Percentiles rank a stretch among this genome's conserved stretches.
phyloP scores from a whole-genome alignment of 768 basidiomycete species.

The Lentinus tigrinus region DNA sequence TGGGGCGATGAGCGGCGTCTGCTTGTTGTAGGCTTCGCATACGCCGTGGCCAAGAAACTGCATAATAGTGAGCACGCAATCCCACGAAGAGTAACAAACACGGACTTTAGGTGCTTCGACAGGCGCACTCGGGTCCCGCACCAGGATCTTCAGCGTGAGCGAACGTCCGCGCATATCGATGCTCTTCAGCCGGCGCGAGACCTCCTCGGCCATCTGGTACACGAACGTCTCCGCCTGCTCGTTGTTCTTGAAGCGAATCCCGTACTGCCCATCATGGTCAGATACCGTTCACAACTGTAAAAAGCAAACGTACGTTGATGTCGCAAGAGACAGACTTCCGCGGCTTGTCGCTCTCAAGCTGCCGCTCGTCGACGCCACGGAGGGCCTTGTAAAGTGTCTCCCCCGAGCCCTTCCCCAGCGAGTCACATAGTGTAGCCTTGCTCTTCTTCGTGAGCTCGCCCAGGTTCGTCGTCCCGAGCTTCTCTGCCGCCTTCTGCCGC shows the following conservation, averaged over 20 bases:
- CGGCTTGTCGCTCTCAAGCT: conserved; percentile 79
- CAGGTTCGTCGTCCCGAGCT: conserved; percentile 68
- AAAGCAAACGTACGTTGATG: conserved; percentile 70
- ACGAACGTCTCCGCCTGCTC: conserved; percentile 83
- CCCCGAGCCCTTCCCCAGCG: conserved; percentile 78
- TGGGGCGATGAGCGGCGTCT: conserved; percentile 54
- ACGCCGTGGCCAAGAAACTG: conserved; percentile 92
- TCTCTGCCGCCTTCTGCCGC: conserved; percentile 76
- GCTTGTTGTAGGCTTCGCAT: conserved; percentile 81
- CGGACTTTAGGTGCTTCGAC: conserved; percentile 86
- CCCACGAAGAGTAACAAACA: not conserved
- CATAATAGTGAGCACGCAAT: not conserved
- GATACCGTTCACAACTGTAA: not conserved
- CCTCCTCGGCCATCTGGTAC: conserved; percentile 73
- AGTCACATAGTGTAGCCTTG: conserved; percentile 63
- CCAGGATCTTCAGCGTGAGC: conserved; percentile 87
- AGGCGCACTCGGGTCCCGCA: conserved; percentile 81
- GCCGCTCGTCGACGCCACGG: conserved; percentile 79
- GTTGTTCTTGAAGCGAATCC: conserved; percentile 85
- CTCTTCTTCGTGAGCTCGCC: conserved; percentile 67
- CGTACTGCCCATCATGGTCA: conserved; percentile 60
- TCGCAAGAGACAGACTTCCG: conserved; percentile 93
- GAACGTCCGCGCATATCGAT: conserved; percentile 69
- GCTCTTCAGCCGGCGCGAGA: conserved; percentile 66
- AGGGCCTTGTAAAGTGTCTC: conserved; percentile 84